Evolutionary conservation across 176 grass and related monocot species (phyloP).

Genomic region (Musa schizocarpa): DNA sequence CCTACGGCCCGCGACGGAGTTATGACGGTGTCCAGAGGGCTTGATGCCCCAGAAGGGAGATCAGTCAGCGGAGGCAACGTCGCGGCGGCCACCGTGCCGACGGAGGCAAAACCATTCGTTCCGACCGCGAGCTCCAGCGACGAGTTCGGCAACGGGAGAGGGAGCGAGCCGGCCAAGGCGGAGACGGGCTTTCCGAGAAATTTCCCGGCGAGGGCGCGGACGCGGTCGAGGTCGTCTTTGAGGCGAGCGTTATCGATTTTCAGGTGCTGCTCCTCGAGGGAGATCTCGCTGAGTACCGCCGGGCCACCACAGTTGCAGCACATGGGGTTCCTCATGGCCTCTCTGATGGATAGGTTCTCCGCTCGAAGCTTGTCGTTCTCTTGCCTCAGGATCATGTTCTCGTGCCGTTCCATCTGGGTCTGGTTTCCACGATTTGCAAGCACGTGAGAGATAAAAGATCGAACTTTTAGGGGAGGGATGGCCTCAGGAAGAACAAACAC

Average conservation of each 20-base stretch:
- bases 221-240: conserved; percentile 58
- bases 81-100: conserved; percentile 31
- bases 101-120: conserved; percentile 6
- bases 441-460: not conserved
- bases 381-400: conserved; percentile 51
- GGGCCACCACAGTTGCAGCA: conserved; percentile 51
- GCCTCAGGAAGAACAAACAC: conserved; percentile 17
- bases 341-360: conserved; percentile 61
- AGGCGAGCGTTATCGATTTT: conserved; percentile 70
- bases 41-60: conserved; percentile 27
- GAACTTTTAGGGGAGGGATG: not conserved
- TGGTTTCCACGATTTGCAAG: conserved; percentile 18
- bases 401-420: conserved; percentile 50
- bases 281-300: conserved; percentile 32
- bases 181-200: conserved; percentile 49
- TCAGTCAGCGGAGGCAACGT: conserved; percentile 29
- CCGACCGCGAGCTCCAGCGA: conserved; percentile 51
- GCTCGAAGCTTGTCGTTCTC: conserved; percentile 75
- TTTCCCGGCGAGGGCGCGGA: conserved; percentile 52
- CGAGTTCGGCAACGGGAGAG: conserved; percentile 22
- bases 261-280: conserved; percentile 53
- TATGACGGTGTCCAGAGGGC: conserved; percentile 39
- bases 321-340: conserved; percentile 32
- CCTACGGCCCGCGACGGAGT: conserved; percentile 27
- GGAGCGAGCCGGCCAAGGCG: conserved; percentile 6